Percentiles rank a stretch among this genome's conserved stretches.
phyloP scores from a whole-genome alignment of 768 basidiomycete species.

The Dioszegia aurantiaca region DNA sequence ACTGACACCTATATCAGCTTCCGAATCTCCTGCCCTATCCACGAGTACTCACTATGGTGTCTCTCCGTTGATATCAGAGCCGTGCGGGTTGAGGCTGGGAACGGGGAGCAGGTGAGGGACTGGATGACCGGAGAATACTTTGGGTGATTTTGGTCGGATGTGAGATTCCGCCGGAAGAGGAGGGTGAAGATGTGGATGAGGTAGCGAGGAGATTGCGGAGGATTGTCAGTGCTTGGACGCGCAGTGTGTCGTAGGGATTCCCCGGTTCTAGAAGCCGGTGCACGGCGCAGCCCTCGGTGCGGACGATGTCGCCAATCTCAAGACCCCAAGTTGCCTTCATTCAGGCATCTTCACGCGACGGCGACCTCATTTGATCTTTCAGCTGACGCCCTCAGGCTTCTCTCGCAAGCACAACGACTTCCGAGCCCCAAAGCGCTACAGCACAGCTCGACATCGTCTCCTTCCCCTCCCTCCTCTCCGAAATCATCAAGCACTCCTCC shows the following conservation, averaged over 20 bases:
- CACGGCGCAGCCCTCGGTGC: no score
- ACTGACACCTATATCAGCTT: slow-evolving; percentile 20
- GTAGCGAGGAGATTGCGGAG: slow-evolving; percentile 20
- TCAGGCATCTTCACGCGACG: no score
- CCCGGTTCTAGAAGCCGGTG: slow-evolving; percentile 30
- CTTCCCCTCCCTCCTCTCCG: neutral
- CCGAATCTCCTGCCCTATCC: neutral
- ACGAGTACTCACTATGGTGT: slow-evolving; percentile 59
- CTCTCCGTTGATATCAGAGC: slow-evolving; percentile 62
- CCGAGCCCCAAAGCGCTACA: neutral
- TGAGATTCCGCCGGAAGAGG: no score
- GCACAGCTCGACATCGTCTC: neutral
- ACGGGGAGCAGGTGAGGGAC: no score
- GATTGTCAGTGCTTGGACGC: slow-evolving; percentile 26
- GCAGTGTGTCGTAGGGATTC: slow-evolving; percentile 37
- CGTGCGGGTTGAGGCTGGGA: no score
- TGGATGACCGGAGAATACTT: slow-evolving; percentile 5
- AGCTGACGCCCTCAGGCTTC: no score
- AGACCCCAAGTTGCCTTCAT: no score
- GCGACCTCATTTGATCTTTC: no score
- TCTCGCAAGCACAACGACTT: neutral
- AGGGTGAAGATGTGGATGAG: neutral
- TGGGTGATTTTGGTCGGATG: no score
- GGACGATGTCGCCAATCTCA: no score
- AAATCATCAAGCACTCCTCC: neutral